Evolutionary conservation across 495 filamentous ascomycete species (phyloP).

Genomic region (Recurvomyces mirabilis): DNA sequence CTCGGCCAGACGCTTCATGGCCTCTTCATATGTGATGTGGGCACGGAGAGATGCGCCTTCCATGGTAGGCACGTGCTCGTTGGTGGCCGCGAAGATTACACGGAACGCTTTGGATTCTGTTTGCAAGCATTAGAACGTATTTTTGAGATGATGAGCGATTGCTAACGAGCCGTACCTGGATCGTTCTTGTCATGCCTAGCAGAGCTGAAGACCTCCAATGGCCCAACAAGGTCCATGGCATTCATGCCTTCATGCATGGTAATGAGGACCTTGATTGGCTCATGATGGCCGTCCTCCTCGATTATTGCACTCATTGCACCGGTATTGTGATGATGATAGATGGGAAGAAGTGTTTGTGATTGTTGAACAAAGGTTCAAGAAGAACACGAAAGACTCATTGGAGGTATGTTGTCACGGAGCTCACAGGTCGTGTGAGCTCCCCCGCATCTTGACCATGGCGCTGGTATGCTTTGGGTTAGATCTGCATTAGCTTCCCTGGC

Average conservation of each 20-base stretch:
- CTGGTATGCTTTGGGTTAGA: no score
- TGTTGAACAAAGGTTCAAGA: neutral
- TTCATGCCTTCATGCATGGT: constrained; percentile 39
- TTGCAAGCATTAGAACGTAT: constrained; percentile 2
- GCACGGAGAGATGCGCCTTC: constrained; percentile 37
- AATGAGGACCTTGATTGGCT: constrained; percentile 43
- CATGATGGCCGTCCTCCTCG: constrained; percentile 25
- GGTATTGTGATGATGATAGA: constrained; percentile 2
- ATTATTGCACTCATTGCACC: constrained; percentile 35
- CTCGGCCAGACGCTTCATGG: constrained; percentile 49
- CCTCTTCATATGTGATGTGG: constrained; percentile 47
- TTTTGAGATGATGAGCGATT: neutral
- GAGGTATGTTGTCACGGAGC: no score
- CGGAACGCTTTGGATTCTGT: constrained; percentile 38
- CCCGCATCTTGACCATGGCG: no score
- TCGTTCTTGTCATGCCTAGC: constrained; percentile 53
- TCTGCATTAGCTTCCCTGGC: no score
- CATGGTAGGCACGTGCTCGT: constrained; percentile 28
- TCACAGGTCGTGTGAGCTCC: no score
- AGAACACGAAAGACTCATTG: no score
- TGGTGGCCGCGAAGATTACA: constrained; percentile 30
- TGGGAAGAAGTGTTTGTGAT: neutral
- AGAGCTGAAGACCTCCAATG: constrained; percentile 50
- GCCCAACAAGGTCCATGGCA: constrained; percentile 54
- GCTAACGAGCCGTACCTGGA: constrained; percentile 34